Evolutionary conservation across 129 eudicot species (phyloP).

Genomic region (Chrysanthemum lavandulifolium): DNA sequence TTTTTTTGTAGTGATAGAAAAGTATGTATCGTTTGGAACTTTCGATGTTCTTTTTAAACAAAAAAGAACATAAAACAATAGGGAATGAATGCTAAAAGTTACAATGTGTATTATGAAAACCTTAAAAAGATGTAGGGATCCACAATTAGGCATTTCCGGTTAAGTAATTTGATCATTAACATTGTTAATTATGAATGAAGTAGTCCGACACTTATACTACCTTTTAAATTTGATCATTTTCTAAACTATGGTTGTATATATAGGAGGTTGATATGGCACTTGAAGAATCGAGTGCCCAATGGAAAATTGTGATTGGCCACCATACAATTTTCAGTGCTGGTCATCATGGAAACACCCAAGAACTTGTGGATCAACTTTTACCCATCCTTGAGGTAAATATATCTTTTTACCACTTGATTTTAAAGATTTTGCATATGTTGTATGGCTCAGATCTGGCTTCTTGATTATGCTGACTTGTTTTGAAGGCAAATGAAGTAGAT

Average conservation of each 20-base stretch:
- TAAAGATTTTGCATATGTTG: not conserved
- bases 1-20: too few relatives aligned
- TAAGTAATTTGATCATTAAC: too few relatives aligned
- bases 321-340: constrained; percentile 70
- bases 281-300: constrained; percentile 61
- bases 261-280: constrained; percentile 67
- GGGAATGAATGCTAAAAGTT: too few relatives aligned
- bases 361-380: constrained; percentile 57
- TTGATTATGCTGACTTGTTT: not conserved
- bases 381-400: constrained; percentile 66
- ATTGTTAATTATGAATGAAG: too few relatives aligned
- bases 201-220: not conserved
- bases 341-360: constrained; percentile 59
- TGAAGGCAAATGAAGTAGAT: constrained; percentile 72
- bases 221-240: not conserved
- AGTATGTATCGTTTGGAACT: too few relatives aligned
- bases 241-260: not conserved
- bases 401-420: not conserved
- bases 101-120: too few relatives aligned
- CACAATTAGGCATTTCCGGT: too few relatives aligned
- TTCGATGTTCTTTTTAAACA: too few relatives aligned
- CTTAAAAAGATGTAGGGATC: too few relatives aligned
- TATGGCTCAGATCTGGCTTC: not conserved
- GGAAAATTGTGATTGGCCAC: constrained; percentile 87
- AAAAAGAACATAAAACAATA: too few relatives aligned